Percentiles rank a stretch among this genome's conserved stretches.
Conservation (phyloP, 805 yeast genomes). For the Candida gorgasii region DNA sequence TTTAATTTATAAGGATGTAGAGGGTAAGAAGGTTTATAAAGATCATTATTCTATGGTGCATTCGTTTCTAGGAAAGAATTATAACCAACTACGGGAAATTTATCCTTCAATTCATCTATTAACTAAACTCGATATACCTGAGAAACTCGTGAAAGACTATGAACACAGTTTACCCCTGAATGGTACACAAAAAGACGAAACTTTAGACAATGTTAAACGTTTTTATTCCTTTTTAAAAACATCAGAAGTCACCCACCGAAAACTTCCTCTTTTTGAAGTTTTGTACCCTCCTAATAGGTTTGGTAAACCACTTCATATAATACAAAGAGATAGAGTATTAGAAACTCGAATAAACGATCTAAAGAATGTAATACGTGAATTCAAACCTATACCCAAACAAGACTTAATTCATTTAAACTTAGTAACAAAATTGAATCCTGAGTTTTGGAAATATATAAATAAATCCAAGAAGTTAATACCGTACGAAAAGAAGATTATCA, state of each 20-base stretch:
- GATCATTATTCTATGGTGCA: slow-evolving; percentile 20
- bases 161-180: slow-evolving; percentile 10
- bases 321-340: slow-evolving; percentile 27
- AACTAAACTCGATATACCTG: slow-evolving; percentile 12
- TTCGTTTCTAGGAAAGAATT: slow-evolving; percentile 21
- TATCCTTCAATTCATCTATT: slow-evolving; percentile 39
- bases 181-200: not conserved
- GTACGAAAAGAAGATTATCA: slow-evolving; percentile 28
- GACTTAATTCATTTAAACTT: slow-evolving; percentile 20
- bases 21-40: slow-evolving; percentile 8
- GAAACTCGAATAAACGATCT: slow-evolving; percentile 24
- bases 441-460: slow-evolving; percentile 29
- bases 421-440: slow-evolving; percentile 23
- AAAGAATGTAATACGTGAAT: slow-evolving; percentile 19
- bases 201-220: not conserved
- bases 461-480: slow-evolving; percentile 31
- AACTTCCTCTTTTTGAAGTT: slow-evolving; percentile 33
- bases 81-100: slow-evolving; percentile 20
- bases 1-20: slow-evolving; percentile 23
- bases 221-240: not conserved
- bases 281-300: slow-evolving; percentile 29
- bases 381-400: slow-evolving; percentile 23
- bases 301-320: slow-evolving; percentile 33
- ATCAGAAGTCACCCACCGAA: slow-evolving; percentile 20
- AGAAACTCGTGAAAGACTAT: slow-evolving; percentile 17